These are phyloP conservation scores for Ceriops decandra DNA, from an alignment of 345 rosid genomes.

Conservation along the genomic window DNA sequence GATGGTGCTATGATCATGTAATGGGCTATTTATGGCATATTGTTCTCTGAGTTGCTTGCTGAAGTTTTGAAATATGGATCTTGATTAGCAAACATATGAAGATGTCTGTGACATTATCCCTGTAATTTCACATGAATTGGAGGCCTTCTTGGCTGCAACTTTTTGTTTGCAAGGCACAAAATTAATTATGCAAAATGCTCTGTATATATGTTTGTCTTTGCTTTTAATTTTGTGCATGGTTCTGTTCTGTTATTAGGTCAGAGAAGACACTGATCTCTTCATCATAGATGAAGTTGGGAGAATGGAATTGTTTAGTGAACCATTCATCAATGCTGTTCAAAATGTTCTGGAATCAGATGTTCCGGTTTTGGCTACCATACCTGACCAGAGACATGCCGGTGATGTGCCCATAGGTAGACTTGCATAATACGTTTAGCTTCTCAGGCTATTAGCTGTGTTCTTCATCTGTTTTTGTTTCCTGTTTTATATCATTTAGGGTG, in stretches of 20 bases:
- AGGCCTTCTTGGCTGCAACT: too few relatives aligned
- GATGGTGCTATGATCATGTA: too few relatives aligned
- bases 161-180: too few relatives aligned
- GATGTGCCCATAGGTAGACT: constrained; percentile 56
- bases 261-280: constrained; percentile 52
- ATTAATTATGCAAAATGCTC: too few relatives aligned
- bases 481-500: neutral
- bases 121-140: too few relatives aligned
- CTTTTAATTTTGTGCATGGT: neutral
- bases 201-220: neutral
- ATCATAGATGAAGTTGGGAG: constrained; percentile 72
- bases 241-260: constrained; percentile 35
- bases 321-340: constrained; percentile 63
- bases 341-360: constrained; percentile 53
- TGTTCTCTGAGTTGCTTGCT: too few relatives aligned
- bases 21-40: too few relatives aligned
- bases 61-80: too few relatives aligned
- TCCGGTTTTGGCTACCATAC: constrained; percentile 59
- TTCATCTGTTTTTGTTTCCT: neutral
- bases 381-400: constrained; percentile 52
- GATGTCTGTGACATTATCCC: too few relatives aligned
- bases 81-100: too few relatives aligned
- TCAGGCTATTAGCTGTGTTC: neutral
- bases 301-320: constrained; percentile 68
- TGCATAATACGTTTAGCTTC: neutral